Evolutionary conservation across 83 land plant genomes (phyloP), one percentile per base, ranked within the genome.

Genomic region (Thuja plicata): DNA sequence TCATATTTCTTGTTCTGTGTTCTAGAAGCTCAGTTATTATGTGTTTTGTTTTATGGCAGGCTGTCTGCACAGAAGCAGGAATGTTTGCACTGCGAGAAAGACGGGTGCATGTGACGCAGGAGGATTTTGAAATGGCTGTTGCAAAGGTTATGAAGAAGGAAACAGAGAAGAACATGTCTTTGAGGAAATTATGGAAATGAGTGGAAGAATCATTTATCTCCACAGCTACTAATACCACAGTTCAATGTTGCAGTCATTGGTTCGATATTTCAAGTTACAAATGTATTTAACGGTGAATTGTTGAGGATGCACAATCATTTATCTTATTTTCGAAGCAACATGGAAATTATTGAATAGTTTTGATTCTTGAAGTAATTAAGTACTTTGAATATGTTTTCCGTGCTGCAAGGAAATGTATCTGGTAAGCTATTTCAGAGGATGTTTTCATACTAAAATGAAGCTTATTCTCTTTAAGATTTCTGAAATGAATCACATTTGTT

Each of bases 71-170:
- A 83, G 99, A 98, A 89, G 99, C 99, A 48, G 99, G 99, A 5
- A 98, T 98, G 99, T 98, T 98, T 94, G 99, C 99, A 62, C 89
- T 98, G 78, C 94, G 99, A 60, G 99, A 97, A 90, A 91, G 99
- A 71, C 96, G 99, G 77, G 97, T 97, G 30, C 99, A 97, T 86
- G 99, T 98, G 35, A 98, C 99, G 4, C 99, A 98, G 89, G 99
- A 98, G 88, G 99, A 98, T 86, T 98, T 98, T 87, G 99, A 97
- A 92, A 97, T 97, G 99, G 99, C 99, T 19, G 99, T 98, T 27
- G 99, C 99, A 7, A 98, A 98, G 91, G 99, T 98, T 35, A 98
- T 98, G 99, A 98, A 98, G 93, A 98, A 98, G 92, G 99, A 98
- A 46, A 98, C 98, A 16, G 99, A 98, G 91, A 98, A 98, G 90